These are phyloP conservation scores for Ascosphaera apis DNA, from an alignment of 2,329 filamentous ascomycete genomes.

Conservation along the genomic window DNA sequence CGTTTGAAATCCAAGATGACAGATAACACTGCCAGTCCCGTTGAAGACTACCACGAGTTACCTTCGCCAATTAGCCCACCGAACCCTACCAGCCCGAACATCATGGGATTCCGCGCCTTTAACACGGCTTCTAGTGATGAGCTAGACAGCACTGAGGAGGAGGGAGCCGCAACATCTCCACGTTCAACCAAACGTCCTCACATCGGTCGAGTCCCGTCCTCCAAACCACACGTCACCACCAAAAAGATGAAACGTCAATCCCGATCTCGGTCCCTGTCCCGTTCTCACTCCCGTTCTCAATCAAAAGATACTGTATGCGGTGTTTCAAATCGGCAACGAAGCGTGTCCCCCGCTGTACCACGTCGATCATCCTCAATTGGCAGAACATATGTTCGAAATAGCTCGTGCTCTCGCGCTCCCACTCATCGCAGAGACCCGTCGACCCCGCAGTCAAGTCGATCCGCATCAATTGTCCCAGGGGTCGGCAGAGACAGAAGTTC, in stretches of 20 bases:
- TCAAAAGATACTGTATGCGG: too few species aligned
- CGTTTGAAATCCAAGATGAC: constrained; percentile 1
- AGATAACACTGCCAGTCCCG: too few species aligned
- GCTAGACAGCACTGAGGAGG: not conserved
- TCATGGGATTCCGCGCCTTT: not conserved
- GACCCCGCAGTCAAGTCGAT: not conserved
- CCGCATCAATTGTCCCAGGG: not conserved
- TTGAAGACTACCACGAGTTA: not conserved
- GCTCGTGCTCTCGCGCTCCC: not conserved
- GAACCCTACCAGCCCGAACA: too few species aligned
- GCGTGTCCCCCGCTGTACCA: not conserved
- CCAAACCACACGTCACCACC: not conserved
- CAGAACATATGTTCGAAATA: not conserved
- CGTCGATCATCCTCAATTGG: not conserved
- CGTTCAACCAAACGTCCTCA: too few species aligned
- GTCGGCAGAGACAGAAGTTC: not conserved
- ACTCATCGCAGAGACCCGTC: not conserved
- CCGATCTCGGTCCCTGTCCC: too few species aligned
- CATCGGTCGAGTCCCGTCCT: constrained; percentile 1
- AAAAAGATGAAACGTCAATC: not conserved
- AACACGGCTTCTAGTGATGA: not conserved
- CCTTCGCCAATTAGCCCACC: not conserved
- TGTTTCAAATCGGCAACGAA: too few species aligned
- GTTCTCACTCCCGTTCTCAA: too few species aligned
- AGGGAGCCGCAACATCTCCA: too few species aligned